These are phyloP conservation scores for Populus deltoides DNA, from an alignment of 345 rosid species.

Conservation along the genomic window DNA sequence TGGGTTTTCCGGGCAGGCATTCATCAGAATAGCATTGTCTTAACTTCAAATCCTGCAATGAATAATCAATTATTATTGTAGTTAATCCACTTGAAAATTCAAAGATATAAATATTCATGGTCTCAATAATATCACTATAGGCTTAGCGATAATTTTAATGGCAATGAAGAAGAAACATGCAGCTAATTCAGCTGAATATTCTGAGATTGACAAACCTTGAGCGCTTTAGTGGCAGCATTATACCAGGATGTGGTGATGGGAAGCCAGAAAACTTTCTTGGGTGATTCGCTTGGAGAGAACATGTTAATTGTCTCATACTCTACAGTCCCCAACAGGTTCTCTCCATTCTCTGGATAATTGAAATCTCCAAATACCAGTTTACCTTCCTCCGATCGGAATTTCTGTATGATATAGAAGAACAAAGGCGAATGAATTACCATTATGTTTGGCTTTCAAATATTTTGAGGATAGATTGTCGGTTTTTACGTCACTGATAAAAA, in stretches of 20 bases:
- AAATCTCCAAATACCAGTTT: constrained; percentile 1
- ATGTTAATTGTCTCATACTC: background rate
- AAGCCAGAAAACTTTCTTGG: background rate
- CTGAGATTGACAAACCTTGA: background rate
- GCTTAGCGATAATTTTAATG: no score
- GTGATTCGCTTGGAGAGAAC: background rate
- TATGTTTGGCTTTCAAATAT: background rate
- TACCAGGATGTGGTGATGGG: background rate
- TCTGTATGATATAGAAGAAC: background rate
- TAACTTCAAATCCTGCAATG: background rate
- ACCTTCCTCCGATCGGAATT: background rate
- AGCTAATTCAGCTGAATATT: no score
- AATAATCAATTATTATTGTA: no score
- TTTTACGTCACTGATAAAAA: no score
- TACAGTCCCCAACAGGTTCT: background rate
- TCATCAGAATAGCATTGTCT: background rate
- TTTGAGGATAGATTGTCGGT: no score
- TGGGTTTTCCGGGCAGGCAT: background rate
- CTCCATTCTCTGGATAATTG: constrained; percentile 7
- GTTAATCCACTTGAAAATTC: no score
- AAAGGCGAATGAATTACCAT: background rate
- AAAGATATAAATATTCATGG: no score
- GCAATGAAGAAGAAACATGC: no score
- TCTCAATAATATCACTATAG: no score
- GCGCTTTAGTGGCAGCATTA: background rate